phyloP scores from a whole-genome alignment of 192 early-diverging fungal genomes.

The Chytriomyces sp. region DNA sequence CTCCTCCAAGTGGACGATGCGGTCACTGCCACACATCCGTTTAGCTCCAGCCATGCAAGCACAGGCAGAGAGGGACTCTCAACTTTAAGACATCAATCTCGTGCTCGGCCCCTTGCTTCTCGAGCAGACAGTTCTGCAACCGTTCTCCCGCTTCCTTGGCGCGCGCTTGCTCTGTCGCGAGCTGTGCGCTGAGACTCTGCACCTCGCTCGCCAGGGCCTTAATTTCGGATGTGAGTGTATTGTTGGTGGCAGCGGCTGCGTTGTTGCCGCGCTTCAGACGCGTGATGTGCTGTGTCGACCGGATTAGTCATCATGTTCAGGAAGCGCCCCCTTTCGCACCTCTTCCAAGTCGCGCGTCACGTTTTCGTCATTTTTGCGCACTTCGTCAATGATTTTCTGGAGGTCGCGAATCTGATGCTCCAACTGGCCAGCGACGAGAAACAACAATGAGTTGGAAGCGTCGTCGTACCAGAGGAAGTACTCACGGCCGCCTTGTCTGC shows the following conservation, averaged over 20 bases:
- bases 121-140: neutral
- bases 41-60: too few species aligned
- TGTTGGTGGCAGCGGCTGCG: neutral
- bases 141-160: conserved; percentile 7
- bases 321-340: too few species aligned
- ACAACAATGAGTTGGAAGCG: too few species aligned
- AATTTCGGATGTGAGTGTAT: conserved; percentile 20
- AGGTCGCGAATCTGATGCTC: conserved; percentile 18
- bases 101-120: conserved; percentile 15
- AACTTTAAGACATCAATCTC: conserved; percentile 21
- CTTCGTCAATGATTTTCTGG: conserved; percentile 15
- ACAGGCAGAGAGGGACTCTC: neutral
- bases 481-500: conserved; percentile 30
- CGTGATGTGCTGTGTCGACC: conserved; percentile 9
- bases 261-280: conserved; percentile 11
- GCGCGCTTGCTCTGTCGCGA: neutral
- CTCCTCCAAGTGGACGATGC: conserved; percentile 25
- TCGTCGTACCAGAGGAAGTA: too few species aligned
- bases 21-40: conserved; percentile 5
- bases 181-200: neutral
- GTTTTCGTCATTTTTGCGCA: conserved; percentile 9
- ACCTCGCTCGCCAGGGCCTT: conserved; percentile 17
- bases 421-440: too few species aligned
- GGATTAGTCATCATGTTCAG: too few species aligned
- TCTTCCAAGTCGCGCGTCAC: conserved; percentile 18